Conservation (phyloP, 768 basidiomycete genomes). For the Punctularia strigosozonata region DNA sequence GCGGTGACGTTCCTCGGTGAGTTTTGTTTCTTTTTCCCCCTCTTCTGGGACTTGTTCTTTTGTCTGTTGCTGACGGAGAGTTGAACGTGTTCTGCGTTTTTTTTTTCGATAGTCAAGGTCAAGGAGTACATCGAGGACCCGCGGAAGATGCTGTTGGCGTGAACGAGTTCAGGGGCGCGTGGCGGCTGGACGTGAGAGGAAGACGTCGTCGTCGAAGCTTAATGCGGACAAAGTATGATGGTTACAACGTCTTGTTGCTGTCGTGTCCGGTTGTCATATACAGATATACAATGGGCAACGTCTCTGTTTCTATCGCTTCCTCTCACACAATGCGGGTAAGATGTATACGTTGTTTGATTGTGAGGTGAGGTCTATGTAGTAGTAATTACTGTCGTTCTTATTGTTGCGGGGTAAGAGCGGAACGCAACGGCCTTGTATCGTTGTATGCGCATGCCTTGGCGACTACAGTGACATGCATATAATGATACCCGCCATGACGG, state of each 20-base stretch:
- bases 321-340: not conserved
- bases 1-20: conserved; percentile 94
- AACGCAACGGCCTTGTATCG: too few species aligned
- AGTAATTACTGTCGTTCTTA: too few species aligned
- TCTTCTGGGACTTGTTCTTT: conserved; percentile 1
- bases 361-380: too few species aligned
- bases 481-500: too few species aligned
- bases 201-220: not conserved
- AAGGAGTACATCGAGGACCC: conserved; percentile 47
- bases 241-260: not conserved
- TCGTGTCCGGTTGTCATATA: not conserved
- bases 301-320: not conserved
- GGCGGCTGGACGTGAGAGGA: not conserved
- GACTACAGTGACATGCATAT: too few species aligned
- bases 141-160: conserved; percentile 26
- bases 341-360: too few species aligned
- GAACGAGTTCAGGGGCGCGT: not conserved
- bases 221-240: not conserved
- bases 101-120: conserved; percentile 25
- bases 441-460: too few species aligned
- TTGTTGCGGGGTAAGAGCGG: too few species aligned
- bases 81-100: conserved; percentile 2
- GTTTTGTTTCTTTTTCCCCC: conserved; percentile 20
- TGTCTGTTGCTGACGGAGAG: conserved; percentile 1
- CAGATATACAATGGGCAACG: not conserved